Evolutionary conservation across 495 filamentous ascomycete genomes (phyloP).

Genomic region (Hyphodiscus hymeniophilus): DNA sequence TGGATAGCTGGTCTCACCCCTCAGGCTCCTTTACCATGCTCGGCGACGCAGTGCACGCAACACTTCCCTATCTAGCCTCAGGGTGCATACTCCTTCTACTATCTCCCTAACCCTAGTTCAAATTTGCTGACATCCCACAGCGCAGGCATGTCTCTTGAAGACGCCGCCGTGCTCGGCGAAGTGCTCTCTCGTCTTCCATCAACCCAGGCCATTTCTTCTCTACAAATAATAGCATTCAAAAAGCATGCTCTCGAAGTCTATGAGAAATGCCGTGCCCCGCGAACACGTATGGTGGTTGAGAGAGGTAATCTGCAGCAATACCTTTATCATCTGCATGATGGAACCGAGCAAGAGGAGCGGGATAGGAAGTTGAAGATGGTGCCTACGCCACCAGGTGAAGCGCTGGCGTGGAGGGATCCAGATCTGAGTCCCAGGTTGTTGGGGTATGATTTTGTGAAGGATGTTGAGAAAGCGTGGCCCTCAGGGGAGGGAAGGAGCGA

Average conservation of each 20-base stretch:
- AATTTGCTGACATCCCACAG: not conserved
- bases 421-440: slow-evolving; percentile 45
- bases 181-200: slow-evolving; percentile 24
- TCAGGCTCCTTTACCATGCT: slow-evolving; percentile 50
- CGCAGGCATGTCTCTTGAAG: slow-evolving; percentile 32
- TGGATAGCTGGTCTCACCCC: slow-evolving; percentile 50
- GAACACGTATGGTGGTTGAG: slow-evolving; percentile 42
- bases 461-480: slow-evolving; percentile 30
- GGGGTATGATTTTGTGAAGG: slow-evolving; percentile 42
- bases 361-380: slow-evolving; percentile 37
- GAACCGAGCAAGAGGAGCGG: slow-evolving; percentile 40
- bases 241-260: slow-evolving; percentile 40
- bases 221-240: slow-evolving; percentile 31
- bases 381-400: slow-evolving; percentile 33
- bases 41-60: slow-evolving; percentile 64
- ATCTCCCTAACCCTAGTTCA: no score
- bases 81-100: not conserved
- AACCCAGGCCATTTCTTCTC: no score
- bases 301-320: slow-evolving; percentile 45
- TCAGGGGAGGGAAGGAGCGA: no score
- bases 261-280: slow-evolving; percentile 44
- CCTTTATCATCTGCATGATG: slow-evolving; percentile 49
- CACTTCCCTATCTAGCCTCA: slow-evolving; percentile 48
- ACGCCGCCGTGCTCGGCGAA: slow-evolving; percentile 35
- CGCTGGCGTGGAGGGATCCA: slow-evolving; percentile 46